phyloP scores from a whole-genome alignment of 1,284 basidiomycete genomes.

The Psilocybe mexicana region DNA sequence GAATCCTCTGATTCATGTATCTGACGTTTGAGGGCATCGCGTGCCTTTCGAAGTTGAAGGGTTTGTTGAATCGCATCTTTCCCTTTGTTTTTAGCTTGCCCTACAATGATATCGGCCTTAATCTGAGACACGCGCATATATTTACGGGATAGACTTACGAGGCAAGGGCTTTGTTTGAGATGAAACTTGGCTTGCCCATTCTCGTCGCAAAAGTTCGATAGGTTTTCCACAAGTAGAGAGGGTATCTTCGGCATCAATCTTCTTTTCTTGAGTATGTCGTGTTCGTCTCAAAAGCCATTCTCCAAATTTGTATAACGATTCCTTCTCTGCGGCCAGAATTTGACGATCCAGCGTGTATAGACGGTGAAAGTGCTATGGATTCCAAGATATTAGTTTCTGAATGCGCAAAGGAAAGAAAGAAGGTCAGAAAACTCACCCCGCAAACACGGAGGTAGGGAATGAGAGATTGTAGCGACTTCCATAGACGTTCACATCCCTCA shows the following conservation, averaged over 20 bases:
- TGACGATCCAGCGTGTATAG: background rate
- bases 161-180: background rate
- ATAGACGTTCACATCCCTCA: conserved; percentile 30
- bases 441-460: conserved; percentile 28
- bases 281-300: background rate
- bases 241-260: background rate
- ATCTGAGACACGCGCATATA: no score
- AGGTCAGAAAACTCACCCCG: conserved; percentile 19
- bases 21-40: background rate
- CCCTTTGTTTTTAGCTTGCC: background rate
- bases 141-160: no score
- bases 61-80: background rate
- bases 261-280: background rate
- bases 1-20: background rate
- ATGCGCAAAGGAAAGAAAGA: background rate
- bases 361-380: background rate
- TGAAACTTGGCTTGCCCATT: background rate
- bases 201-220: background rate
- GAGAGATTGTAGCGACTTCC: conserved; percentile 27
- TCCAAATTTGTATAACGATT: background rate
- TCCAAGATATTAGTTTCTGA: no score
- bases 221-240: background rate
- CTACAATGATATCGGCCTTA: no score
- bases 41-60: background rate
- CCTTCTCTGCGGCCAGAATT: background rate